These are phyloP conservation scores for Tulasnella sp. DNA, from an alignment of 768 basidiomycete species.

Conservation along the genomic window DNA sequence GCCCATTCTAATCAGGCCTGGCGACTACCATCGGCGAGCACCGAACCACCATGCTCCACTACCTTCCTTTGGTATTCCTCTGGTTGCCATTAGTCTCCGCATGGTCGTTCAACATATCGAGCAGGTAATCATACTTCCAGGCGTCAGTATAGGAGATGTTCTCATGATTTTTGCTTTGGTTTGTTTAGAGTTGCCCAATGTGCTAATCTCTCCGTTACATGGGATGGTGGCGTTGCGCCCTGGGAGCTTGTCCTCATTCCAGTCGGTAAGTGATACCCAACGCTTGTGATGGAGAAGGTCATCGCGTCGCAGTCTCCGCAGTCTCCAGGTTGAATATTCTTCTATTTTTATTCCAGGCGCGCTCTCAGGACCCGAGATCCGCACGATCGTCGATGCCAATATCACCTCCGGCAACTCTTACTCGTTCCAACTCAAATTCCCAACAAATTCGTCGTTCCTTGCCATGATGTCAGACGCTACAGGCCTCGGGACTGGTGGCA, in stretches of 20 bases:
- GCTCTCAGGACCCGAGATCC: conserved; percentile 9
- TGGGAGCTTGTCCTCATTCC: conserved; percentile 10
- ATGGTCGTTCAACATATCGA: conserved; percentile 12
- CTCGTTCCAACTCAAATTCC: conserved; percentile 15
- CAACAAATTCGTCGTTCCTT: conserved; percentile 14
- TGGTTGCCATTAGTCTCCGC: neutral
- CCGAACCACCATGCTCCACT: too few species aligned
- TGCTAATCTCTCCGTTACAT: conserved; percentile 3
- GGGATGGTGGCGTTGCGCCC: conserved; percentile 11
- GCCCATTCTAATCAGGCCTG: too few species aligned
- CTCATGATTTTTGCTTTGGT: neutral
- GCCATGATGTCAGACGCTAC: conserved; percentile 18
- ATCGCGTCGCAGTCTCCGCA: neutral
- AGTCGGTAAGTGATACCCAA: conserved; percentile 1
- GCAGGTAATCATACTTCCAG: too few species aligned
- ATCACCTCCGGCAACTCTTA: conserved; percentile 5
- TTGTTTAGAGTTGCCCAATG: conserved; percentile 9
- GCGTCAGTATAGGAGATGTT: too few species aligned
- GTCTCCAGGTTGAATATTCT: neutral
- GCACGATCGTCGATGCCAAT: conserved; percentile 12
- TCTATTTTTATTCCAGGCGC: conserved; percentile 1
- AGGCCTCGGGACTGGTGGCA: conserved; percentile 18
- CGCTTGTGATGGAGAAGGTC: neutral
- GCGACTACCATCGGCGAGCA: too few species aligned
- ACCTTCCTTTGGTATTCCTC: neutral